Evolutionary conservation across 495 filamentous ascomycete species (phyloP).

Genomic region (Podospora didyma): DNA sequence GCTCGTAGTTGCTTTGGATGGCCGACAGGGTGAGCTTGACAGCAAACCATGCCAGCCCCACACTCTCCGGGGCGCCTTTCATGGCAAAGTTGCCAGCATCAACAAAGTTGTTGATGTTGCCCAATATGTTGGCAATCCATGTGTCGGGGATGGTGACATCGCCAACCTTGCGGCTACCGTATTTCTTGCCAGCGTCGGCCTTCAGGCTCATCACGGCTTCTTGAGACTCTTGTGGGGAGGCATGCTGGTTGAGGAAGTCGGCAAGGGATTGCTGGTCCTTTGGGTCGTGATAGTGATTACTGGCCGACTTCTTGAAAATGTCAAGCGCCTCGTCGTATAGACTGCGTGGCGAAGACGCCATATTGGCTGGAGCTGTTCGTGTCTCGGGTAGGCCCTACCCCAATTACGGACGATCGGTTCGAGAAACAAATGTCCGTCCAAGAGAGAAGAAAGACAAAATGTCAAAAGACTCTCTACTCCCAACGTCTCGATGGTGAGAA

Average conservation of each 20-base stretch:
- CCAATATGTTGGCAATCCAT: conserved; percentile 24
- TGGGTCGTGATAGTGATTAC: conserved; percentile 8
- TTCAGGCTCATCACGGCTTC: conserved; percentile 14
- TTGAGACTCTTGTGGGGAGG: conserved; percentile 17
- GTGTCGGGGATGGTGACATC: conserved; percentile 20
- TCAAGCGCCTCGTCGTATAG: conserved; percentile 18
- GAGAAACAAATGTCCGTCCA: neutral
- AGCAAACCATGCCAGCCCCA: conserved; percentile 27
- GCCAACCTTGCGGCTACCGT: conserved; percentile 14
- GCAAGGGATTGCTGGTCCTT: conserved; percentile 17
- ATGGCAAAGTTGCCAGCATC: conserved; percentile 17
- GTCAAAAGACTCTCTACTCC: too few species aligned
- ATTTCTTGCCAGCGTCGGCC: conserved; percentile 19
- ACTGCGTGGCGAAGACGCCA: neutral
- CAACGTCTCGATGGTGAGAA: too few species aligned
- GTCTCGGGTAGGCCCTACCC: too few species aligned
- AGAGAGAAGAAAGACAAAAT: too few species aligned
- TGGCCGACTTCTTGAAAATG: conserved; percentile 14
- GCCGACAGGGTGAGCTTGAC: conserved; percentile 23
- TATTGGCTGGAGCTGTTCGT: neutral
- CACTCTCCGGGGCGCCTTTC: conserved; percentile 23
- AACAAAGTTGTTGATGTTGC: conserved; percentile 25
- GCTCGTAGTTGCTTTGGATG: conserved; percentile 29
- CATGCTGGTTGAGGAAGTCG: conserved; percentile 16
- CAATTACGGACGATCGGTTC: too few species aligned